Conservation (phyloP, 768 basidiomycete species). For the Neoboletus magnificus region DNA sequence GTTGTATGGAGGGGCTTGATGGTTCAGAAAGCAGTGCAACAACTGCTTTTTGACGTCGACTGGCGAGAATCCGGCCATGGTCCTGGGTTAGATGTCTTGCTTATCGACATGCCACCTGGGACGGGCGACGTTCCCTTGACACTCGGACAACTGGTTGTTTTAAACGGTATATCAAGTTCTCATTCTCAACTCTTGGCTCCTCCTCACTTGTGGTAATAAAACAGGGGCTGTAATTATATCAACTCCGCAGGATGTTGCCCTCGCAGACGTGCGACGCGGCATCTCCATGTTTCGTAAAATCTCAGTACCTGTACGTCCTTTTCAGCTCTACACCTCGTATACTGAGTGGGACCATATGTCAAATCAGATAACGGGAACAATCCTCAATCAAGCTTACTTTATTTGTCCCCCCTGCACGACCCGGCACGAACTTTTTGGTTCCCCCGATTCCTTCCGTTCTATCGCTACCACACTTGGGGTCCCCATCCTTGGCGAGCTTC, state of each 20-base stretch:
- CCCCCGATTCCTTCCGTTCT: constrained; percentile 57
- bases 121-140: constrained; percentile 96
- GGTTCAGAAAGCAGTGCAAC: constrained; percentile 98
- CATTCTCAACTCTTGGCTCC: not conserved
- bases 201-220: not conserved
- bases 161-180: constrained; percentile 61
- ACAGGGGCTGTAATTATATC: constrained; percentile 91
- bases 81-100: constrained; percentile 73
- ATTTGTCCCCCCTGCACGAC: constrained; percentile 69
- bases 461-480: constrained; percentile 57
- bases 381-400: constrained; percentile 88
- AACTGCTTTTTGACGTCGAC: constrained; percentile 93
- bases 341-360: not conserved
- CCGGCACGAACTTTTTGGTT: constrained; percentile 67
- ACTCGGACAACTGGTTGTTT: constrained; percentile 78
- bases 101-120: constrained; percentile 95
- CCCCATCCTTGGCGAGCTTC: constrained; percentile 74
- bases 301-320: constrained; percentile 67
- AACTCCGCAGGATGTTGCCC: constrained; percentile 92
- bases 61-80: constrained; percentile 51
- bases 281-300: constrained; percentile 91
- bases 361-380: constrained; percentile 73
- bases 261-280: constrained; percentile 89
- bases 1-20: constrained; percentile 96
- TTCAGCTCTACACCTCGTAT: not conserved